Conservation (phyloP, 1,284 basidiomycete species). For the Pseudozyma flocculosa region DNA sequence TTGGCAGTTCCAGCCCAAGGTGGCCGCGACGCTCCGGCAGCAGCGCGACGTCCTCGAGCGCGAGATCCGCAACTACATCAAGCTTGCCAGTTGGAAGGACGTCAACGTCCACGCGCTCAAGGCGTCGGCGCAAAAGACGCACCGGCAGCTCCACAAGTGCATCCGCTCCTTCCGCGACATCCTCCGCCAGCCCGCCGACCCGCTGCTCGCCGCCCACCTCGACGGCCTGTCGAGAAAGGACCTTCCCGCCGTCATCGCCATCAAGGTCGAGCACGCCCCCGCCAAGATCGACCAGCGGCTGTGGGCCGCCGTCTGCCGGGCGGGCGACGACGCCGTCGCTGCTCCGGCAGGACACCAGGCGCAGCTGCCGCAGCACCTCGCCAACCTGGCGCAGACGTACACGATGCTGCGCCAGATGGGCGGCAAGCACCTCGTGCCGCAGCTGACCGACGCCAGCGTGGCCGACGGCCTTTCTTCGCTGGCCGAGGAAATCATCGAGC, state of each 20-base stretch:
- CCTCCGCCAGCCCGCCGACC: slow-evolving; percentile 71
- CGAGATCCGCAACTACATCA: slow-evolving; percentile 81
- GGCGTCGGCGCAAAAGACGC: slow-evolving; percentile 85
- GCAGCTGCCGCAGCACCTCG: slow-evolving; percentile 13
- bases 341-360: no score
- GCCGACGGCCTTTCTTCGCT: slow-evolving; percentile 65
- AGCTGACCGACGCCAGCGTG: slow-evolving; percentile 9
- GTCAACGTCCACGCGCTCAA: slow-evolving; percentile 91
- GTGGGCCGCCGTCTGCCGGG: neutral
- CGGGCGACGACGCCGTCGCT: neutral
- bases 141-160: slow-evolving; percentile 86
- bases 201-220: slow-evolving; percentile 41
- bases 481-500: slow-evolving; percentile 73
- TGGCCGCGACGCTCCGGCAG: slow-evolving; percentile 65
- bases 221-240: slow-evolving; percentile 27
- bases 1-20: slow-evolving; percentile 65
- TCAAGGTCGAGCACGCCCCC: neutral
- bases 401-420: slow-evolving; percentile 28
- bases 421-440: slow-evolving; percentile 24
- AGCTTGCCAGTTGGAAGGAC: slow-evolving; percentile 97
- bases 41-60: slow-evolving; percentile 73
- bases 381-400: slow-evolving; percentile 37
- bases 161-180: slow-evolving; percentile 89
- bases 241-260: slow-evolving; percentile 13
- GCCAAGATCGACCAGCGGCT: neutral